Base-by-base conservation (phyloP, 2,329 filamentous ascomycete species). In the Venturia nashicola region DNA sequence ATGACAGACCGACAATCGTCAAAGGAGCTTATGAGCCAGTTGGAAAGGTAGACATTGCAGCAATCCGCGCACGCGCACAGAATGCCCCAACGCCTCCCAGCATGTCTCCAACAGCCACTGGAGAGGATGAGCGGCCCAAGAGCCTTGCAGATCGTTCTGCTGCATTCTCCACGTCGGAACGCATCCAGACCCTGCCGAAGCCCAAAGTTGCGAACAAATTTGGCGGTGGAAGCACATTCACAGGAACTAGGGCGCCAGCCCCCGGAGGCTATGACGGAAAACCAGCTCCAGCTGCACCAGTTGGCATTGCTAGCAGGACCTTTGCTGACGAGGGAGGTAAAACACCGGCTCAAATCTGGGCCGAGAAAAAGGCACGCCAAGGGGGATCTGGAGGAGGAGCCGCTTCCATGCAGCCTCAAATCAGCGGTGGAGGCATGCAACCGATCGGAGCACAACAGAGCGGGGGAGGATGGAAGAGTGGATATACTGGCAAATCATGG, bases 271-370 rank as follows among this genome's bases (percentile, higher is more conserved):
- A 90, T 61, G 83, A 44, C 77, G 84, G 65, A 14, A 86, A 87
- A 66, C 75, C 84, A n/a, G 79, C 85, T 36, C 73, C 84, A 32
- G 77, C 85, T 23, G 79, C 83, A 3, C 86, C 88, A 6, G 82
- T 96, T 34, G 91, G 91, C 34, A 82, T 85, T 68, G 91, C 92
- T 44, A 95, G 91, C 77, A 87, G 91, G 71, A 96, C 91, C 0
- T 99, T 97, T 78, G 94, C 94, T 18, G 92, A 97, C 68, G 81
- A 95, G 74, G 92, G 89, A 67, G 94, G 94, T 67, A 99, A 97
- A 80, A 97, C 94, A 5, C 94, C 94, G 7, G 92, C 94, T 39
- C 94, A 99, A 75, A 78, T 96, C 43, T 99, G 94, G 94, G 93
- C 93, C 0, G 94, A 99, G 79, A 96, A 92, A 79, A 97, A 97